A percentile compares a stretch with the other conserved stretches of the same genome.
Evolutionary conservation across 176 grass and related monocot species (phyloP).

Genomic region (Carex kokanica): DNA sequence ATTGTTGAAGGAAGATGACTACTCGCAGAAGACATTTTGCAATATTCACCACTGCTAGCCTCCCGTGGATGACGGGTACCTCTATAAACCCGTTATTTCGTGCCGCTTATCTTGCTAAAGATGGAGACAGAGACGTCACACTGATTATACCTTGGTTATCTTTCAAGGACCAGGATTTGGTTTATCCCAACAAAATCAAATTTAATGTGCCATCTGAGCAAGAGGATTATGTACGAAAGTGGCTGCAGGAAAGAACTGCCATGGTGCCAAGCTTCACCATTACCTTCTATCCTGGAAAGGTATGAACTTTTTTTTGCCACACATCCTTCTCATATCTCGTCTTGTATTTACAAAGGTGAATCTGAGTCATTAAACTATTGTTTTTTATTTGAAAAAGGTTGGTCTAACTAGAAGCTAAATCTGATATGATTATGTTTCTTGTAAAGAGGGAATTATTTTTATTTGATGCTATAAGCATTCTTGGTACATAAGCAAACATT

Average conservation of each 20-base stretch:
- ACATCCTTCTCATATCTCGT: background rate
- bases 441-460: background rate
- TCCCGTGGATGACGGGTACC: slow-evolving; percentile 97
- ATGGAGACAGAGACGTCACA: slow-evolving; percentile 53
- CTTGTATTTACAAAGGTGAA: background rate
- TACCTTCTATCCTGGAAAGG: slow-evolving; percentile 90
- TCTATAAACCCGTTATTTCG: slow-evolving; percentile 91
- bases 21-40: slow-evolving; percentile 49
- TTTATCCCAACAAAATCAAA: slow-evolving; percentile 86
- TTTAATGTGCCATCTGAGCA: slow-evolving; percentile 64
- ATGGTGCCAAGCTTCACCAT: slow-evolving; percentile 52
- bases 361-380: background rate
- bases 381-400: background rate
- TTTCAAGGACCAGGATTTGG: slow-evolving; percentile 55
- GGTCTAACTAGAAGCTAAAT: background rate
- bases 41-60: slow-evolving; percentile 90
- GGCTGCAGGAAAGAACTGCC: slow-evolving; percentile 76
- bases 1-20: slow-evolving; percentile 33
- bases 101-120: slow-evolving; percentile 77
- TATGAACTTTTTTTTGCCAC: slow-evolving; percentile 16
- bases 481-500: background rate
- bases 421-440: background rate
- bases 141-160: slow-evolving; percentile 93
- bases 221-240: slow-evolving; percentile 58
- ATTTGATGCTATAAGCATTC: background rate